phyloP scores from a whole-genome alignment of 2,329 filamentous ascomycete genomes.

The Pestalotiopsis sp. region DNA sequence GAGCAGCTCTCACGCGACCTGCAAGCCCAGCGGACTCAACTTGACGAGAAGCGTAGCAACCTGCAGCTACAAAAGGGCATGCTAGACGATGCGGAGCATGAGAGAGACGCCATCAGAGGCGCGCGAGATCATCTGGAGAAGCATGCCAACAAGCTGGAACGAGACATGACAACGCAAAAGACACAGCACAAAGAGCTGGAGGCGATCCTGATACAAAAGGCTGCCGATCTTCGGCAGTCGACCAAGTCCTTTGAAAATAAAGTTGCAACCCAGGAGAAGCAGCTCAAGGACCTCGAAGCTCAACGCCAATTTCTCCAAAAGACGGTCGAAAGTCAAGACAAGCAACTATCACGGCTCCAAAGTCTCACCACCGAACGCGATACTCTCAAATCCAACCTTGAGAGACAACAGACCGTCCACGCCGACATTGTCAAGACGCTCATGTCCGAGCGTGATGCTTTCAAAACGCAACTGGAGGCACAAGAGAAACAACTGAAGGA shows the following conservation, averaged over 20 bases:
- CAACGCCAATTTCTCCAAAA: slow-evolving; percentile 24
- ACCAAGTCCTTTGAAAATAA: slow-evolving; percentile 24
- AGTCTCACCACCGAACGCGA: slow-evolving; percentile 24
- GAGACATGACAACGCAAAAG: slow-evolving; percentile 22
- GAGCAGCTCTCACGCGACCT: slow-evolving; percentile 33
- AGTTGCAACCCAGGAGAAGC: slow-evolving; percentile 24
- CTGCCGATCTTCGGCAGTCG: slow-evolving; percentile 22
- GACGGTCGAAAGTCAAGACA: slow-evolving; percentile 19
- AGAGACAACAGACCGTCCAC: slow-evolving; percentile 22
- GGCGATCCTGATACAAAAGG: slow-evolving; percentile 23
- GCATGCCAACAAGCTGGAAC: slow-evolving; percentile 23
- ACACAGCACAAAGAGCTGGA: slow-evolving; percentile 24
- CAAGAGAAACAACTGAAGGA: slow-evolving; percentile 20
- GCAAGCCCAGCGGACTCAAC: slow-evolving; percentile 33
- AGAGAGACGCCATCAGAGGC: slow-evolving; percentile 31
- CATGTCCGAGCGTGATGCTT: slow-evolving; percentile 23
- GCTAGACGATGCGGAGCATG: slow-evolving; percentile 31
- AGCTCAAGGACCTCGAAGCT: slow-evolving; percentile 23
- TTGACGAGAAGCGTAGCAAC: slow-evolving; percentile 35
- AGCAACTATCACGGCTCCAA: slow-evolving; percentile 18
- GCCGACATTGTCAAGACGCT: slow-evolving; percentile 19
- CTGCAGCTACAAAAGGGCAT: slow-evolving; percentile 31
- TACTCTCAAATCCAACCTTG: slow-evolving; percentile 17
- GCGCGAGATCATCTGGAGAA: slow-evolving; percentile 26
- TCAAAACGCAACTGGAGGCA: slow-evolving; percentile 18